A percentile compares a stretch with the other conserved stretches of the same genome.
Evolutionary conservation across 768 basidiomycete genomes (phyloP).

Genomic region (Kwoniella sp.): DNA sequence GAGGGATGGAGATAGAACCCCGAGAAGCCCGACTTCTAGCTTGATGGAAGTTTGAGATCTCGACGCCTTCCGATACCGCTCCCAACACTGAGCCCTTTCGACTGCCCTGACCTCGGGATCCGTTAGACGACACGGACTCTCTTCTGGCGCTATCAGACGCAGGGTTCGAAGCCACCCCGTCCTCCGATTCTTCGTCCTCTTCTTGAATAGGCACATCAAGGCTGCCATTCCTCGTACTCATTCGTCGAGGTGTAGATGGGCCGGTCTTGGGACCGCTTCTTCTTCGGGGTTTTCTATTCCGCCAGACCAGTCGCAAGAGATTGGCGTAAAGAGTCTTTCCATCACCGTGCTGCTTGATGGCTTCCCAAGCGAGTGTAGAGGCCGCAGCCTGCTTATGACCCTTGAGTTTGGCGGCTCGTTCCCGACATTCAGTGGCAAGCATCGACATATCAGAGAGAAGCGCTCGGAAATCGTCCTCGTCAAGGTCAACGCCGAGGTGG

Average conservation of each 20-base stretch:
- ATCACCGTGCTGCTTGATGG: slow-evolving; percentile 49
- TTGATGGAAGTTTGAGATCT: slow-evolving; percentile 26
- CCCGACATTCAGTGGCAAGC: slow-evolving; percentile 45
- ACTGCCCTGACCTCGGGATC: slow-evolving; percentile 11
- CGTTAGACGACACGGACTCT: slow-evolving; percentile 20
- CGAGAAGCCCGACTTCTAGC: slow-evolving; percentile 15
- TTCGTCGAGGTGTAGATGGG: neutral
- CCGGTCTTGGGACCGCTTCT: slow-evolving; percentile 10
- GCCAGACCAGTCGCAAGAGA: slow-evolving; percentile 49
- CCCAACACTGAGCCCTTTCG: slow-evolving; percentile 32
- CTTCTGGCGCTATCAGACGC: slow-evolving; percentile 1
- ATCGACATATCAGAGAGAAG: slow-evolving; percentile 49
- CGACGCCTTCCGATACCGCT: slow-evolving; percentile 24
- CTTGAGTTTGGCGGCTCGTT: slow-evolving; percentile 49
- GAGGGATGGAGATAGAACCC: slow-evolving; percentile 20
- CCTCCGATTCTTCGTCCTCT: slow-evolving; percentile 41
- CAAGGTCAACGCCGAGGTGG: slow-evolving; percentile 43
- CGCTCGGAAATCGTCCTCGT: slow-evolving; percentile 52
- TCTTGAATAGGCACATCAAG: slow-evolving; percentile 36
- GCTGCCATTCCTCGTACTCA: slow-evolving; percentile 11
- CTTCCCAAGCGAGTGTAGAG: slow-evolving; percentile 44
- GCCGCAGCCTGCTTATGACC: slow-evolving; percentile 45
- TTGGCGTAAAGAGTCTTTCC: slow-evolving; percentile 46
- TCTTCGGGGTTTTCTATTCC: slow-evolving; percentile 29
- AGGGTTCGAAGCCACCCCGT: neutral